A percentile compares a stretch with the other conserved stretches of the same genome.
phyloP scores from a whole-genome alignment of 73 alveolate genomes.

The Tetrahymena elliotti region DNA sequence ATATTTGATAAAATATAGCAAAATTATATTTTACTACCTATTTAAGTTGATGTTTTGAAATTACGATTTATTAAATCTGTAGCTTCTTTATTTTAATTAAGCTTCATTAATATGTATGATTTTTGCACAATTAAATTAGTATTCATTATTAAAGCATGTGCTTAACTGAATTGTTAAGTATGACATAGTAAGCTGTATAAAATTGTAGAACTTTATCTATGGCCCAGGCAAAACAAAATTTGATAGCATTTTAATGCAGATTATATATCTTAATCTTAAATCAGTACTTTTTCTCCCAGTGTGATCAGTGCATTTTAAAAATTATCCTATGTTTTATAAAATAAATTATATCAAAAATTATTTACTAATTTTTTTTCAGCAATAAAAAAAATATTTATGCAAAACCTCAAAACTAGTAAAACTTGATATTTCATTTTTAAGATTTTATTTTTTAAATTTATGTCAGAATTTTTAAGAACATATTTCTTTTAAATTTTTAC shows the following conservation, averaged over 20 bases:
- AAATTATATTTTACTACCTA: not conserved
- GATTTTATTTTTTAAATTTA: too few relatives aligned
- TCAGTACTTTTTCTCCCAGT: not conserved
- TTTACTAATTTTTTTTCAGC: too few relatives aligned
- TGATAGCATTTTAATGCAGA: not conserved
- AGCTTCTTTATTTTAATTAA: not conserved
- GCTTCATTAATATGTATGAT: not conserved
- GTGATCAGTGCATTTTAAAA: not conserved
- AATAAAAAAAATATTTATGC: too few relatives aligned
- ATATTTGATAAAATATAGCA: not conserved
- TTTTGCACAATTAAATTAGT: not conserved
- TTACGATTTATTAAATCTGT: not conserved
- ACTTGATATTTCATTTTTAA: too few relatives aligned
- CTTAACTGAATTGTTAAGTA: not conserved
- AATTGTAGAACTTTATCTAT: not conserved
- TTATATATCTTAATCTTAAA: not conserved
- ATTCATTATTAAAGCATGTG: not conserved
- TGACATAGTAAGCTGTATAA: not conserved
- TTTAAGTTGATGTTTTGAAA: not conserved
- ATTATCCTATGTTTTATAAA: not conserved
- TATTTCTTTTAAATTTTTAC: too few relatives aligned
- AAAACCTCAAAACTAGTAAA: too few relatives aligned
- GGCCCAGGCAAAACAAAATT: not conserved
- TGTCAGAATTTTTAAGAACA: too few relatives aligned
- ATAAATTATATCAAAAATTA: not conserved